Base-by-base conservation (phyloP, 305 asterid species). In the Fraxinus platypoda region DNA sequence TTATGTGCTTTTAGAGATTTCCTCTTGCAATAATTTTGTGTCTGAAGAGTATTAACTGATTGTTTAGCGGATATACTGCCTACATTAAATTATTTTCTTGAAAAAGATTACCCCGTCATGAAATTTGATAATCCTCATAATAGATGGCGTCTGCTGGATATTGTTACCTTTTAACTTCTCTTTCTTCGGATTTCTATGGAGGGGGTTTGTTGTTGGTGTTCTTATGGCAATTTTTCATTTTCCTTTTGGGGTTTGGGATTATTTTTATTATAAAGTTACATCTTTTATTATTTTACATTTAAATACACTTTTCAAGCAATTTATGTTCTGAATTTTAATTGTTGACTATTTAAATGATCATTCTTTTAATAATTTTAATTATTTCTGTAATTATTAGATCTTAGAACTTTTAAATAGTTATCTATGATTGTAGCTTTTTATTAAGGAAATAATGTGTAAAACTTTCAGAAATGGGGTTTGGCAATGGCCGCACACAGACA, bases 391-490 rank as follows among this genome's bases (percentile, higher is more conserved):
- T 66, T 66, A 23, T 66, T 66, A 62, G 13, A 62, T 62, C 72
- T 62, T 25, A 8, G 33, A 66, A 66, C 31, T 3, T 23, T 26
- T 66, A 21, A 9, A 62, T 21, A 62, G 17, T 2, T 62, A 62
- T 23, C 33, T 2, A 23, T 23, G 31, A 11, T 23, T 64, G 33
- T 64, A 64, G 71, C 34, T 23, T 64, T 25, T 64, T 25, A 64
- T 64, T 23, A 25, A 25, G 33, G 34, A 64, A 64, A 64, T 19
- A 25, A 25, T 28, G 74, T 9, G 35, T 66, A 19, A 28, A 66
- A 66, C 74, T 66, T 66, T 11, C 74, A 66, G 74, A 66, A 66
- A 66, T 66, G 74, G 74, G 74, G 34, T 26, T 66, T 26, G 74
- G 74, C 35, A 66, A 66, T 66, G 35, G 35, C 35, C 1, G 74